phyloP scores from a whole-genome alignment of 2,329 filamentous ascomycete genomes.

The Alternaria arborescens region DNA sequence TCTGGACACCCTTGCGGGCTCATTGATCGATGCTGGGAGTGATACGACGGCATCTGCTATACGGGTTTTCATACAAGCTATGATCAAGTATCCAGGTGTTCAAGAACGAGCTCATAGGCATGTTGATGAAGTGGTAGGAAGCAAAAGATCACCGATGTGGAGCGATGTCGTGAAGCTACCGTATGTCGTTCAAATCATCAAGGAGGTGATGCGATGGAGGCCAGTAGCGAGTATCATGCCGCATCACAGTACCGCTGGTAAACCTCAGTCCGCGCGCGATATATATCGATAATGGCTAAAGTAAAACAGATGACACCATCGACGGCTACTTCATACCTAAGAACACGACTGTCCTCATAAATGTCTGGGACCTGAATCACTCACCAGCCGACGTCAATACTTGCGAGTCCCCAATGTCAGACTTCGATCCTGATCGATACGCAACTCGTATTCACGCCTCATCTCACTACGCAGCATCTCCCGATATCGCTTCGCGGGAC shows the following conservation, averaged over 20 bases:
- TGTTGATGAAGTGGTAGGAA: conserved; percentile 40
- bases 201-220: conserved; percentile 46
- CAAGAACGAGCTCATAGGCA: conserved; percentile 43
- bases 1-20: conserved; percentile 51
- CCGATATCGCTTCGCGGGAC: conserved; percentile 50
- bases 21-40: conserved; percentile 24
- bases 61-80: conserved; percentile 7
- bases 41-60: conserved; percentile 43
- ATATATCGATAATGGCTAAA: conserved; percentile 13
- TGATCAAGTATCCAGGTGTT: conserved; percentile 18
- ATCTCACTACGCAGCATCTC: conserved; percentile 47
- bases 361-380: conserved; percentile 34
- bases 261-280: neutral
- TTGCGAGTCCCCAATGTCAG: neutral
- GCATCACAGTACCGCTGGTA: neutral
- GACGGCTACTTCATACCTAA: conserved; percentile 48
- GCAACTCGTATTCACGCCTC: conserved; percentile 43
- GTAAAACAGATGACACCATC: conserved; percentile 52
- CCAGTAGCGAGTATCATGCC: conserved; percentile 25
- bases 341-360: conserved; percentile 42
- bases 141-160: neutral
- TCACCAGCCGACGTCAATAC: conserved; percentile 34
- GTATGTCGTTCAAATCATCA: conserved; percentile 38
- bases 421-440: conserved; percentile 51
- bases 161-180: conserved; percentile 32